Evolutionary conservation across 768 basidiomycete genomes (phyloP).

Genomic region (Termitomyces heimii): DNA sequence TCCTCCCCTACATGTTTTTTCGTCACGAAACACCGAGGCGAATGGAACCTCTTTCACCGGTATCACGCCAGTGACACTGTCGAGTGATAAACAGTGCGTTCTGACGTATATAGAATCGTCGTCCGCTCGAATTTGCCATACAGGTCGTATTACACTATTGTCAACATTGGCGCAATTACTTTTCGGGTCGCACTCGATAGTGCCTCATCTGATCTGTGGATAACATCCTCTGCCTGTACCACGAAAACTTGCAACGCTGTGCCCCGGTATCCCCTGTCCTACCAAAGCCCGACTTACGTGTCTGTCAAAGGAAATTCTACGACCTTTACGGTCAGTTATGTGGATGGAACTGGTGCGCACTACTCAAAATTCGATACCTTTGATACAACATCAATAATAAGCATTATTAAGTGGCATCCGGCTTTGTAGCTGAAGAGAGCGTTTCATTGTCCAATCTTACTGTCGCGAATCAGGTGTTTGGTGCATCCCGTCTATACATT

Average conservation of each 20-base stretch:
- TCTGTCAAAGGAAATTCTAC: constrained; percentile 59
- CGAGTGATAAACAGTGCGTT: constrained; percentile 41
- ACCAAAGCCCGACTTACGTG: constrained; percentile 59
- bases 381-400: neutral
- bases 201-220: constrained; percentile 68
- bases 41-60: constrained; percentile 30
- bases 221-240: constrained; percentile 58
- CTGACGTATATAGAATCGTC: neutral
- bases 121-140: constrained; percentile 6
- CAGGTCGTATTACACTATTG: constrained; percentile 65
- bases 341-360: constrained; percentile 60
- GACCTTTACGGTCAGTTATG: constrained; percentile 52
- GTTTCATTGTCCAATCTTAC: constrained; percentile 57
- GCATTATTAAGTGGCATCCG: constrained; percentile 44
- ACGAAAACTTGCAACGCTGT: constrained; percentile 47
- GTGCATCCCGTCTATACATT: constrained; percentile 28
- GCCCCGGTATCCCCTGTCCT: constrained; percentile 68
- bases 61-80: constrained; percentile 37
- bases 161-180: constrained; percentile 54
- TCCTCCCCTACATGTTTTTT: constrained; percentile 21
- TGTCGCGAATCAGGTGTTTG: constrained; percentile 57
- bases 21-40: constrained; percentile 14
- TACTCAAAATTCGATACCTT: neutral
- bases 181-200: constrained; percentile 74
- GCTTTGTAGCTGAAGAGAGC: constrained; percentile 66